phyloP scores from a whole-genome alignment of 2,329 filamentous ascomycete species.

The Colletotrichum sidae region DNA sequence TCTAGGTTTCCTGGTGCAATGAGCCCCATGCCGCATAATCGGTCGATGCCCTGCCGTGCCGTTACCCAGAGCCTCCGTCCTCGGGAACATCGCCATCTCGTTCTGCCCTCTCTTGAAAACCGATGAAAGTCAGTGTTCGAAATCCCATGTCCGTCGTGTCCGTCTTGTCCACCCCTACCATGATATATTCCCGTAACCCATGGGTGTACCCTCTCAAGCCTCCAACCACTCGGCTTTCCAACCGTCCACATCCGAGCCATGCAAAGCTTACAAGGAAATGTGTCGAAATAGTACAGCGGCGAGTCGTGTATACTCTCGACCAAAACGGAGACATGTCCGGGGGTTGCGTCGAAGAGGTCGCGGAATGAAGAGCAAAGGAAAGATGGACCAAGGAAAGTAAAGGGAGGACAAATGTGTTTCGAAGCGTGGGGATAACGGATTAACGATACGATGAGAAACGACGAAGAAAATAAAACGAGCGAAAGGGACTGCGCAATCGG shows the following conservation, averaged over 20 bases:
- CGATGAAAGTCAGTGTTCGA: too few relatives aligned
- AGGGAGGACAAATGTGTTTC: constrained; percentile 33
- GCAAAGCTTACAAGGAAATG: constrained; percentile 15
- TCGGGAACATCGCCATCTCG: too few relatives aligned
- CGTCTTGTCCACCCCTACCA: neutral
- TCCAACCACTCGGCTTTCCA: constrained; percentile 12
- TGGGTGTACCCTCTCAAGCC: neutral
- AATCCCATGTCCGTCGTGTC: too few relatives aligned
- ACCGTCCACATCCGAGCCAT: neutral
- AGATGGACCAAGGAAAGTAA: constrained; percentile 33
- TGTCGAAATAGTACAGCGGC: constrained; percentile 23
- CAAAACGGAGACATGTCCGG: neutral
- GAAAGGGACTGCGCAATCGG: constrained; percentile 19
- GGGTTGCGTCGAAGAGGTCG: constrained; percentile 11
- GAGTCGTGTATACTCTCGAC: neutral
- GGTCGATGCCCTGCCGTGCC: neutral
- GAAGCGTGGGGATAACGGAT: constrained; percentile 6
- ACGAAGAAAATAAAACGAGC: neutral
- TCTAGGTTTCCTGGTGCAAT: neutral
- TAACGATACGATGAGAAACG: neutral
- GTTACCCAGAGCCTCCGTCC: too few relatives aligned
- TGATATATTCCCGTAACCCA: neutral
- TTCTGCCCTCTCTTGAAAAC: constrained; percentile 12
- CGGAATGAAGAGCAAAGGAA: constrained; percentile 33
- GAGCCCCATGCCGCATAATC: neutral